phyloP scores from a whole-genome alignment of 2,329 filamentous ascomycete species.

The Aspergillus aculeatinus region DNA sequence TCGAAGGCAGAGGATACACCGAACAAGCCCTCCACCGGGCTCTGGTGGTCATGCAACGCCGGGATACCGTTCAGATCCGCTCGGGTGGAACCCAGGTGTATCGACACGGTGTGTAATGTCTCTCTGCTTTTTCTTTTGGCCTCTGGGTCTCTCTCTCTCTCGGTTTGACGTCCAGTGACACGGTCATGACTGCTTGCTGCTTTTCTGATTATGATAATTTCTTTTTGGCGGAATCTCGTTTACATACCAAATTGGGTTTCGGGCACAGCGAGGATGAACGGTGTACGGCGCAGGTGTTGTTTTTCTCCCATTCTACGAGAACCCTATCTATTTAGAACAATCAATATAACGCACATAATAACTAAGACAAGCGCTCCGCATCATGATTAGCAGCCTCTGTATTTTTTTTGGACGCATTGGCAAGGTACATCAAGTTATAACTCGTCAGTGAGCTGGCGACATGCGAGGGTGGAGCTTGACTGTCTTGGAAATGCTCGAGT shows the following conservation, averaged over 20 bases:
- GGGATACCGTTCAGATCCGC: conserved; percentile 66
- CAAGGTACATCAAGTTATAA: background rate
- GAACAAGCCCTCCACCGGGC: conserved; percentile 84
- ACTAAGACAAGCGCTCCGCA: background rate
- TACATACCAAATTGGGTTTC: conserved; percentile 13
- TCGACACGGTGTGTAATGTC: conserved; percentile 44
- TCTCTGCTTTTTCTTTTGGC: conserved; percentile 5
- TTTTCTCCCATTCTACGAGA: background rate
- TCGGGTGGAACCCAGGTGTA: conserved; percentile 52
- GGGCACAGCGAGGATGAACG: conserved; percentile 21
- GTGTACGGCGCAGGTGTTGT: conserved; percentile 19
- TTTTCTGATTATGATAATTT: background rate
- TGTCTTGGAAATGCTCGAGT: background rate
- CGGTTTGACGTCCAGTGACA: conserved; percentile 7
- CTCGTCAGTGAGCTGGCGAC: background rate
- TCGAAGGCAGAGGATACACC: conserved; percentile 84
- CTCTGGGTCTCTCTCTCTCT: background rate
- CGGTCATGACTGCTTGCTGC: conserved; percentile 10
- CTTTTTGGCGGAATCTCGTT: conserved; percentile 13
- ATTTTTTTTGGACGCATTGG: no score
- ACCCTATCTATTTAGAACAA: conserved; percentile 3
- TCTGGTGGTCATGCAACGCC: conserved; percentile 78
- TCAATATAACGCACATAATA: conserved; percentile 7
- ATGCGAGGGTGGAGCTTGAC: background rate
- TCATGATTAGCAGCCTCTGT: no score